A percentile compares a stretch with the other conserved stretches of the same genome.
Conservation (phyloP, 2,329 filamentous ascomycete species). For the Penicillium sumatraense region DNA sequence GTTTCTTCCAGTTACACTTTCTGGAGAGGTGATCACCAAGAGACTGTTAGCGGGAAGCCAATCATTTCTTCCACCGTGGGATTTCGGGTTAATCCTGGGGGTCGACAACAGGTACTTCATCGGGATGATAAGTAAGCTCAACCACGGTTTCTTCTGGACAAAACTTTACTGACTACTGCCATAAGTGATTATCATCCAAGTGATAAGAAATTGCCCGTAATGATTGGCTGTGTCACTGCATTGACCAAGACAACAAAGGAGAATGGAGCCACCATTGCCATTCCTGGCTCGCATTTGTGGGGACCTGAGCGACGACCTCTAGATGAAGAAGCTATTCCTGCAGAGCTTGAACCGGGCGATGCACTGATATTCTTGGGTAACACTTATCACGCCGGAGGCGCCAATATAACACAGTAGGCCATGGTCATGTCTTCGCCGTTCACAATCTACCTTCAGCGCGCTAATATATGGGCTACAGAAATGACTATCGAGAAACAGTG, state of each 20-base stretch:
- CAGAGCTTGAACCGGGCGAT: conserved; percentile 48
- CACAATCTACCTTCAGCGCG: too few relatives aligned
- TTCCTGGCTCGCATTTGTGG: conserved; percentile 49
- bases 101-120: conserved; percentile 45
- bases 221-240: conserved; percentile 46
- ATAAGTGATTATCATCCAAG: conserved; percentile 30
- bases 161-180: background rate
- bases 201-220: conserved; percentile 42
- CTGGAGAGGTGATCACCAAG: conserved; percentile 40
- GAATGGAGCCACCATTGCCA: conserved; percentile 50
- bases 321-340: conserved; percentile 44
- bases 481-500: conserved; percentile 32
- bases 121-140: conserved; percentile 39
- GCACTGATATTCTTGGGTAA: conserved; percentile 47
- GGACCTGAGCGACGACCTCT: conserved; percentile 41
- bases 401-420: conserved; percentile 32
- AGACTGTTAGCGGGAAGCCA: conserved; percentile 41
- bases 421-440: background rate
- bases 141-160: background rate
- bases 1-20: conserved; percentile 43
- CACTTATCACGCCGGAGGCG: conserved; percentile 48
- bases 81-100: conserved; percentile 44
- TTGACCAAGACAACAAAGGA: conserved; percentile 46
- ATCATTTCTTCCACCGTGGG: conserved; percentile 44
- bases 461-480: conserved; percentile 13